phyloP scores from a whole-genome alignment of 345 rosid genomes.

The Viola odorata region DNA sequence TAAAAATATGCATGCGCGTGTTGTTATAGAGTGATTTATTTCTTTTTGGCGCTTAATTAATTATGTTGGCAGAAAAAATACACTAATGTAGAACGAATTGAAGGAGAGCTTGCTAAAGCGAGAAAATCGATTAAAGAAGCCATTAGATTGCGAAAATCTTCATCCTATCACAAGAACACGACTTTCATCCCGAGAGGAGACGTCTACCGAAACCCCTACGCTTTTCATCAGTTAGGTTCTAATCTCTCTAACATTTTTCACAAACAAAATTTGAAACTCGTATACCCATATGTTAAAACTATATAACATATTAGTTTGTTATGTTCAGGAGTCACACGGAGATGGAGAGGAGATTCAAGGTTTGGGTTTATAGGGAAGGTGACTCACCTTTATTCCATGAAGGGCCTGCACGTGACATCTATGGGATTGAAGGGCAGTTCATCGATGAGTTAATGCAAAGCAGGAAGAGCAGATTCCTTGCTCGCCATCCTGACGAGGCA shows the following conservation, averaged over 20 bases:
- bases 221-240: constrained; percentile 70
- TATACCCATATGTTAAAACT: no score
- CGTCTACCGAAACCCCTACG: constrained; percentile 49
- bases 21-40: neutral
- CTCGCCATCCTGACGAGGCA: constrained; percentile 47
- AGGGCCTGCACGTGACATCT: constrained; percentile 44
- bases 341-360: constrained; percentile 51
- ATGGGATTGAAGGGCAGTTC: constrained; percentile 53
- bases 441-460: constrained; percentile 51
- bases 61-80: neutral
- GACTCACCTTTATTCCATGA: constrained; percentile 45
- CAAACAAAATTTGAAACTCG: no score
- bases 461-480: constrained; percentile 25
- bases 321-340: constrained; percentile 57
- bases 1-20: no score
- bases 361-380: constrained; percentile 60
- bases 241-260: neutral
- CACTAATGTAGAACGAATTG: constrained; percentile 17
- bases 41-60: no score
- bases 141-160: constrained; percentile 29
- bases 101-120: constrained; percentile 26
- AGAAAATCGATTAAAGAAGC: constrained; percentile 36
- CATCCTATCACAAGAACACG: constrained; percentile 34
- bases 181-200: constrained; percentile 45
- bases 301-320: neutral